These are phyloP conservation scores for Piper betle DNA, from an alignment of 164 flowering plant genomes.

Conservation along the genomic window DNA sequence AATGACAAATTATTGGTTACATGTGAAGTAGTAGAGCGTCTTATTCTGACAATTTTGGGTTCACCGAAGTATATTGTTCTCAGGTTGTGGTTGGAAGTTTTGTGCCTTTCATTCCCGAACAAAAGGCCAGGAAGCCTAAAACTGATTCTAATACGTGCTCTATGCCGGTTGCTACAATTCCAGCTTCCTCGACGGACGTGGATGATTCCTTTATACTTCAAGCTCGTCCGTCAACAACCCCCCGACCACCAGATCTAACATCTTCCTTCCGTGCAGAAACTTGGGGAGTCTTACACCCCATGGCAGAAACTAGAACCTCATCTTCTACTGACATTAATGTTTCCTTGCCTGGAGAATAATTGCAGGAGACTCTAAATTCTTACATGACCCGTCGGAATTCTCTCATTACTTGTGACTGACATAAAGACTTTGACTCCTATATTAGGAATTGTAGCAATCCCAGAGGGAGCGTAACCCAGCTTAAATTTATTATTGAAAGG, in stretches of 20 bases:
- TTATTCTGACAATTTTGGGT: background rate
- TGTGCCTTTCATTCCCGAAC: constrained; percentile 64
- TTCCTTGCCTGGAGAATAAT: constrained; percentile 38
- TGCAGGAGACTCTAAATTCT: background rate
- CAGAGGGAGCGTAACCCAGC: constrained; percentile 1
- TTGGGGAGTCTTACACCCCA: constrained; percentile 50
- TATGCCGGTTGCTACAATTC: constrained; percentile 3
- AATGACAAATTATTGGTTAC: background rate
- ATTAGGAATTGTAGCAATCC: constrained; percentile 1
- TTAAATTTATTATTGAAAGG: background rate
- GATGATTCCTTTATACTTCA: constrained; percentile 26
- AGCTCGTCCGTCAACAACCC: constrained; percentile 17
- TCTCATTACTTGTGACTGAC: constrained; percentile 7
- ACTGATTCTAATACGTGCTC: constrained; percentile 21
- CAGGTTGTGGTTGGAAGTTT: constrained; percentile 96
- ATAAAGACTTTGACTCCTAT: constrained; percentile 6
- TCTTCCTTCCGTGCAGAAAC: constrained; percentile 53
- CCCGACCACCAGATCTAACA: constrained; percentile 24
- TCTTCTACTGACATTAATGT: constrained; percentile 56
- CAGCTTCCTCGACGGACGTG: constrained; percentile 38
- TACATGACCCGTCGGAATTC: constrained; percentile 6
- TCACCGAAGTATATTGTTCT: background rate
- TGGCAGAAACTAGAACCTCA: constrained; percentile 47
- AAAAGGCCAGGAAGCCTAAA: constrained; percentile 65
- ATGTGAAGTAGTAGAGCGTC: background rate